Percentiles rank a stretch among this genome's conserved stretches.
These are phyloP conservation scores for Neltuma alba DNA, from an alignment of 306 rosid species.

Conservation along the genomic window DNA sequence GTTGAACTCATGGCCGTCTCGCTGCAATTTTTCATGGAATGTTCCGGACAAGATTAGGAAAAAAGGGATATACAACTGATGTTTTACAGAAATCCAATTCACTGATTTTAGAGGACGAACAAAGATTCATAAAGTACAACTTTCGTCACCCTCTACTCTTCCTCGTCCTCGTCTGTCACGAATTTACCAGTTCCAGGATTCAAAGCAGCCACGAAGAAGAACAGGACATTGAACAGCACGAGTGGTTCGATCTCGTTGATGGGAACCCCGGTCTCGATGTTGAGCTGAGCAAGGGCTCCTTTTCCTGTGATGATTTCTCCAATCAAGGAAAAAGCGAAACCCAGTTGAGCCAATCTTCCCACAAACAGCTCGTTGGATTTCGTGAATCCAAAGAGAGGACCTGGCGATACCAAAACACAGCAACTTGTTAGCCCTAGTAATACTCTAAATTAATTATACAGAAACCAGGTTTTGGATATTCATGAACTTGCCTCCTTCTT, in stretches of 20 bases:
- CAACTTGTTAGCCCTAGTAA: background rate
- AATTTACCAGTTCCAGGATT: constrained; percentile 96
- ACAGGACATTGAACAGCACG: constrained; percentile 77
- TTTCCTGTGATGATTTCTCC: constrained; percentile 96
- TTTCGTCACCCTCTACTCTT: constrained; percentile 42
- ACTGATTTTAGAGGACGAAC: constrained; percentile 25
- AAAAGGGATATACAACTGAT: constrained; percentile 1
- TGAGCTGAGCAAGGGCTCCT: constrained; percentile 94
- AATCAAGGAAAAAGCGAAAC: constrained; percentile 86
- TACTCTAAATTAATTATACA: background rate
- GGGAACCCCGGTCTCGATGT: constrained; percentile 96
- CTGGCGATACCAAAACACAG: constrained; percentile 28
- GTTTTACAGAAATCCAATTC: constrained; percentile 25
- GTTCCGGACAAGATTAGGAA: background rate
- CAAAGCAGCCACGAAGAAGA: constrained; percentile 96
- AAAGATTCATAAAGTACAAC: constrained; percentile 33
- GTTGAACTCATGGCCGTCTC: background rate
- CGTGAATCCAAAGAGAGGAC: constrained; percentile 95
- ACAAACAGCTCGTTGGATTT: constrained; percentile 92
- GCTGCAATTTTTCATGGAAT: background rate
- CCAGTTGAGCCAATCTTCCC: constrained; percentile 98
- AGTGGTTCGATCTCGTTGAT: constrained; percentile 89
- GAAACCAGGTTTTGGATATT: background rate
- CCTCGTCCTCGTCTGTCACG: constrained; percentile 73
- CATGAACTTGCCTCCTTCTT: constrained; percentile 63